A percentile compares a stretch with the other conserved stretches of the same genome.
Evolutionary conservation across 1,284 basidiomycete genomes (phyloP).

Genomic region (Heterobasidion occidentale): DNA sequence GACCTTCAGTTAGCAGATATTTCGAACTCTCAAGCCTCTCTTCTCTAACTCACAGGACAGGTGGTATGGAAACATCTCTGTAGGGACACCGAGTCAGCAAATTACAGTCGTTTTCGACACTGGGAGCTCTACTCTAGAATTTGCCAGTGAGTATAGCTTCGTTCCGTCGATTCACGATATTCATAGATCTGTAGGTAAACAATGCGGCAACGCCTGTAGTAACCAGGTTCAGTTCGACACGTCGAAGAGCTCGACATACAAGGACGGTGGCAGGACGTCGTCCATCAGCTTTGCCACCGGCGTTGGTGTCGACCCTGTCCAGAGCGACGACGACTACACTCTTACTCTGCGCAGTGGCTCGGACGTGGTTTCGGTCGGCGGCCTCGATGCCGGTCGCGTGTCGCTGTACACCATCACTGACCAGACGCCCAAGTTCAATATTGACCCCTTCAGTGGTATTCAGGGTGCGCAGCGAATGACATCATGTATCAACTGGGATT

Average conservation of each 20-base stretch:
- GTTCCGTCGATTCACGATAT: background rate
- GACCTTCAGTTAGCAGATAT: too few species aligned
- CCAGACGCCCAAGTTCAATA: constrained; percentile 39
- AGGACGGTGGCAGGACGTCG: constrained; percentile 29
- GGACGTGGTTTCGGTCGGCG: constrained; percentile 41
- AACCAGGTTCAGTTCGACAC: constrained; percentile 40
- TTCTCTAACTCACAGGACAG: too few species aligned
- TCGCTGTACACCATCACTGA: constrained; percentile 41
- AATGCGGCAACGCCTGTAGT: constrained; percentile 34
- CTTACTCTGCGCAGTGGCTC: constrained; percentile 18
- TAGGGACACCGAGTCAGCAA: too few species aligned
- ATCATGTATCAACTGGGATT: constrained; percentile 9
- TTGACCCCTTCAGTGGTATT: constrained; percentile 24
- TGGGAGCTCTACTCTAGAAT: background rate
- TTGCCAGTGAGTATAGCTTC: background rate
- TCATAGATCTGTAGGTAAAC: constrained; percentile 22
- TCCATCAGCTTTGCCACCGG: constrained; percentile 45
- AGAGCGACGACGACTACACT: constrained; percentile 31
- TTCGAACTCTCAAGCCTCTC: too few species aligned
- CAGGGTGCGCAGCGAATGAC: background rate
- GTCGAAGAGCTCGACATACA: constrained; percentile 40
- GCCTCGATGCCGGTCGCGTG: constrained; percentile 27
- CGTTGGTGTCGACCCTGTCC: constrained; percentile 47
- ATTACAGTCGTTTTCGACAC: background rate
- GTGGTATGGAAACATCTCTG: too few species aligned